phyloP scores from a whole-genome alignment of 192 early-diverging fungal species.

The Dimargaris verticillata region DNA sequence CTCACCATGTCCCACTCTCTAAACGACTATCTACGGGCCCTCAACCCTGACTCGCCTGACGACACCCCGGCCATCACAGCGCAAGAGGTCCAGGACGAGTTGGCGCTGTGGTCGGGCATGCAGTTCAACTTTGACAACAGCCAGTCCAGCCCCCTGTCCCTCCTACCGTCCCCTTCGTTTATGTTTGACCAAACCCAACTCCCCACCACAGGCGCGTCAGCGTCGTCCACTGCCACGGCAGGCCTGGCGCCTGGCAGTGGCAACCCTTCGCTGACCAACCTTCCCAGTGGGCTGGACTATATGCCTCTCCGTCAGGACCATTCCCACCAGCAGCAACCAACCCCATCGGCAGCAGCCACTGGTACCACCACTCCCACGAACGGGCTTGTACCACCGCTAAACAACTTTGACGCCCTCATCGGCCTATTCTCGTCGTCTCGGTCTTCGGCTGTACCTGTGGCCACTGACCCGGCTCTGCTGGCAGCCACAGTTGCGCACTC shows the following conservation, averaged over 20 bases:
- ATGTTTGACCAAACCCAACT: not conserved
- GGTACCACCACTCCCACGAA: slow-evolving; percentile 8
- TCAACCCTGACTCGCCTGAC: slow-evolving; percentile 34
- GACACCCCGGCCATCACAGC: slow-evolving; percentile 30
- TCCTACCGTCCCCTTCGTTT: not conserved
- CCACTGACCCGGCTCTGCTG: too few relatives aligned
- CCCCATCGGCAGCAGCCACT: slow-evolving; percentile 9
- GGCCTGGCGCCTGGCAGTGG: not conserved
- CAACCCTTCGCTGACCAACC: not conserved
- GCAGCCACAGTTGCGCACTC: not conserved
- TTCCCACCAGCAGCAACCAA: not conserved
- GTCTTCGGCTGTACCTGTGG: not conserved
- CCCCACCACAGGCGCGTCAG: too few relatives aligned
- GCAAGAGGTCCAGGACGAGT: slow-evolving; percentile 43
- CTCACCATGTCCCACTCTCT: not conserved
- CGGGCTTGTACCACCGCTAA: not conserved
- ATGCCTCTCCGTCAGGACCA: too few relatives aligned
- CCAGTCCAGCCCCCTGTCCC: slow-evolving; percentile 4
- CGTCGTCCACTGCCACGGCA: too few relatives aligned
- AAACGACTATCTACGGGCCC: slow-evolving; percentile 8
- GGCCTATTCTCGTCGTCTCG: not conserved
- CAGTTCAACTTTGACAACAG: slow-evolving; percentile 46
- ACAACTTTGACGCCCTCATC: not conserved
- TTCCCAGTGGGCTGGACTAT: too few relatives aligned
- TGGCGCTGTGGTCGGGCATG: slow-evolving; percentile 47